A percentile compares a stretch with the other conserved stretches of the same genome.
Conservation (phyloP, 495 filamentous ascomycete species). For the Achaetomiella virescens region DNA sequence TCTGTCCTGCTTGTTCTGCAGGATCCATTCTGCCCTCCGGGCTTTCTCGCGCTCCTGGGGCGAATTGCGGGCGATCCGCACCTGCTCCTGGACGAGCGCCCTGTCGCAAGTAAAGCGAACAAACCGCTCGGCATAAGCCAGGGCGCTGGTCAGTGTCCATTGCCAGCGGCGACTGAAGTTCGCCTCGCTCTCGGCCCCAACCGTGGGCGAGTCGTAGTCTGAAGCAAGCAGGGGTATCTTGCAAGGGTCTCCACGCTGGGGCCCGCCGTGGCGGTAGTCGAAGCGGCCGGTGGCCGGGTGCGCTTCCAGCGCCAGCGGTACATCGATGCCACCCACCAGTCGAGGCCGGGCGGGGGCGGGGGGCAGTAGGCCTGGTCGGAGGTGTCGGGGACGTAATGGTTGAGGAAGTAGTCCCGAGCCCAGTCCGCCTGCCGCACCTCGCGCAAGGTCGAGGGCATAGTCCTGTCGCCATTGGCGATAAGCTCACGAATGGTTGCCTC, state of each 20-base stretch:
- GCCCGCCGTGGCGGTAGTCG: slow-evolving; percentile 17
- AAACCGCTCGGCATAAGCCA: too few relatives aligned
- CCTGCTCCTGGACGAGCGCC: too few relatives aligned
- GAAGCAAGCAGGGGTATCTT: neutral
- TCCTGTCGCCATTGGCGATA: neutral
- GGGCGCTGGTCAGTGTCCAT: neutral
- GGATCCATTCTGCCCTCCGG: neutral
- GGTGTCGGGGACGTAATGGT: neutral
- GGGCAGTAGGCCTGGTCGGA: neutral
- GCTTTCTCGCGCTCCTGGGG: neutral
- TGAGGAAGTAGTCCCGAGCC: neutral
- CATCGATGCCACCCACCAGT: neutral
- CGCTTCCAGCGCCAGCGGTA: neutral
- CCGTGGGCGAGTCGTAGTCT: neutral
- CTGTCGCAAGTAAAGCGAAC: too few relatives aligned
- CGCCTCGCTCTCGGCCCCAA: neutral
- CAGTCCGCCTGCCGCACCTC: neutral
- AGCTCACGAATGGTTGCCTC: neutral
- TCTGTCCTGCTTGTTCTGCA: neutral
- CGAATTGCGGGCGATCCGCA: neutral
- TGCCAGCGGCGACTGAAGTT: neutral
- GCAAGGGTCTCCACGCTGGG: slow-evolving; percentile 14
- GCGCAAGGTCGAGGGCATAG: neutral
- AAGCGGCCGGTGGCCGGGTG: neutral
- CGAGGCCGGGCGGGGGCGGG: neutral